Conservation (phyloP, 2,329 filamentous ascomycete species). For the Aspergillus tamarii region DNA sequence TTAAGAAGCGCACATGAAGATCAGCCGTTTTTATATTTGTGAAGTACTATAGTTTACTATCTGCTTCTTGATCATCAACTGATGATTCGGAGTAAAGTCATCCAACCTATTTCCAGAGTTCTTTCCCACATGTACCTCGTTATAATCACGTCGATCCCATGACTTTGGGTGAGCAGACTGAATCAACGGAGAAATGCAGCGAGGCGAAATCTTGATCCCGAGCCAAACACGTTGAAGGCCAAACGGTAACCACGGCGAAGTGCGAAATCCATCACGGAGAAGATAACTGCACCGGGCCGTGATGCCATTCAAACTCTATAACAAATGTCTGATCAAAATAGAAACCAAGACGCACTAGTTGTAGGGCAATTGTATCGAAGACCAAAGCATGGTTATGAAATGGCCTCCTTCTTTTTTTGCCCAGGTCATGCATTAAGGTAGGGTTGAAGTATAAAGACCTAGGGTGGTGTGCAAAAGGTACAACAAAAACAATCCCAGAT, state of each 20-base stretch:
- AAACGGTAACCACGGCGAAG: neutral
- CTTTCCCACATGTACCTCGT: conserved; percentile 38
- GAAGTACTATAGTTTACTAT: conserved; percentile 1
- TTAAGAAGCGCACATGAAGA: neutral
- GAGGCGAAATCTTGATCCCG: conserved; percentile 22
- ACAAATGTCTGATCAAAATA: neutral
- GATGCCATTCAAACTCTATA: conserved; percentile 10
- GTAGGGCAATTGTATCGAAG: conserved; percentile 64
- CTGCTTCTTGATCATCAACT: neutral
- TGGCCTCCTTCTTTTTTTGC: conserved; percentile 61
- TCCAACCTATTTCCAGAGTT: neutral
- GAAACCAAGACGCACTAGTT: conserved; percentile 38
- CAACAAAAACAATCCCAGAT: neutral
- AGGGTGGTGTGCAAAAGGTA: conserved; percentile 1
- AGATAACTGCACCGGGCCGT: conserved; percentile 34
- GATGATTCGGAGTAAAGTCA: neutral
- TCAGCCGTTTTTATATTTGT: conserved; percentile 1
- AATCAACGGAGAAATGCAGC: conserved; percentile 28
- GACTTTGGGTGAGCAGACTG: conserved; percentile 22
- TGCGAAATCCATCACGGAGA: conserved; percentile 43
- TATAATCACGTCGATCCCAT: conserved; percentile 38
- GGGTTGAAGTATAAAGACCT: neutral
- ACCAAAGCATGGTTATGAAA: conserved; percentile 51
- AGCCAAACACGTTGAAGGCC: neutral
- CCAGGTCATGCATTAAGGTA: conserved; percentile 20